Evolutionary conservation across 106 monocot species (phyloP), one percentile per base, ranked within the genome.

Genomic region (Phalaenopsis aphrodite): DNA sequence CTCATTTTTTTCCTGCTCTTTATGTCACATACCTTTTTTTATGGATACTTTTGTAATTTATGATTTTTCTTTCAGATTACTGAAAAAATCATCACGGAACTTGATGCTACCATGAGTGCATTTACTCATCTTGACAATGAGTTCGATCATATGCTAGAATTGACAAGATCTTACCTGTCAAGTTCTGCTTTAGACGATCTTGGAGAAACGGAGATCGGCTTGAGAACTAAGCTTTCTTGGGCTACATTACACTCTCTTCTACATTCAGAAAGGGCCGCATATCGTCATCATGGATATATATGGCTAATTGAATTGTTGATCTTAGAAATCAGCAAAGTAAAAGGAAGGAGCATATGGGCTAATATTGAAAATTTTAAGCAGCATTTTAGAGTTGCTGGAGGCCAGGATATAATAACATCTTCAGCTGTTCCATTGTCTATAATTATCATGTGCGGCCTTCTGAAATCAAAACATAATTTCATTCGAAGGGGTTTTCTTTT

Each of bases 401-500:
- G 85, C 84, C 89, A 91, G 79, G 90, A 99, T 81, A 83, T 83
- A 30, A 30, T 30, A 76, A 73, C 85, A 47, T 82, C 67, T 78
- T 85, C 82, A 24, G 74, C 87, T 55, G 91, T 89, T 79, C 89
- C 95, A 52, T 79, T 99, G 75, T 72, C 89, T 23, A 82, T 99
- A 82, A 86, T 82, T 78, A 79, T 99, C 58, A 75, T 95, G 75
- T 95, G 93, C 86, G 91, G 93, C 48, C 85, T 99, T 72, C 80
- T 99, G 78, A 99, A 99, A 42, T 99, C 99, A 43, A 95, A 93
- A 78, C 82, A 93, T 80, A 95, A 90, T 68, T 89, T 85, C 48
- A 87, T 99, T 56, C 91, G 92, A 88, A 93, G 92, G 92, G 99
- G 99, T 3, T 99, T 93, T 55, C 89, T 99, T 74, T 93, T 90